phyloP scores from a whole-genome alignment of 768 basidiomycete genomes.

The Termitomyces sp. region DNA sequence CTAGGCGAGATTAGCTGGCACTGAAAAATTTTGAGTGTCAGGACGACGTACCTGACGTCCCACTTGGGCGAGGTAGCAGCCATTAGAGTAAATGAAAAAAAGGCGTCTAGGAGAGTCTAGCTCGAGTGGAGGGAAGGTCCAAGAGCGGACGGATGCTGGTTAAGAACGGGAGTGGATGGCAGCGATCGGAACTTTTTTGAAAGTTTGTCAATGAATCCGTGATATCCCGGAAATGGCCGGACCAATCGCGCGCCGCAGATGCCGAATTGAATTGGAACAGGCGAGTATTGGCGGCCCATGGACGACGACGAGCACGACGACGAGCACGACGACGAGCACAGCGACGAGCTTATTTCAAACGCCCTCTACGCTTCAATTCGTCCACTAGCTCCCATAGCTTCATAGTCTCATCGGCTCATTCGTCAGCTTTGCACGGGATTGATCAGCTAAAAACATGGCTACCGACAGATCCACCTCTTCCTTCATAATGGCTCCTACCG shows the following conservation, averaged over 20 bases:
- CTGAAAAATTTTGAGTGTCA: background rate
- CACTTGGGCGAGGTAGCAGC: conserved; percentile 53
- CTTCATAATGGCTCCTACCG: conserved; percentile 9
- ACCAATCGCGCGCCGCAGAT: conserved; percentile 27
- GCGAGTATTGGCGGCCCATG: background rate
- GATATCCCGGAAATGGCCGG: conserved; percentile 33
- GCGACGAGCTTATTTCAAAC: background rate
- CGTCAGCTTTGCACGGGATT: conserved; percentile 5
- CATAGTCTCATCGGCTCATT: background rate
- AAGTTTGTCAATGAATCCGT: conserved; percentile 23
- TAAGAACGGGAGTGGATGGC: conserved; percentile 15
- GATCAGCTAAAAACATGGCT: background rate
- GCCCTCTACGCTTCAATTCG: background rate
- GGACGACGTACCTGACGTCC: conserved; percentile 59
- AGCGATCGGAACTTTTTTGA: conserved; percentile 8
- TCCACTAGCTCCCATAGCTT: background rate
- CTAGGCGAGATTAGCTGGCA: conserved; percentile 26
- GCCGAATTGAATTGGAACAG: background rate
- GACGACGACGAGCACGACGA: background rate
- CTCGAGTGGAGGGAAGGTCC: conserved; percentile 11
- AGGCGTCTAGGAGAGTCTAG: conserved; percentile 24
- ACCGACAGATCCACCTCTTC: background rate
- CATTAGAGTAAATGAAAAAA: conserved; percentile 37
- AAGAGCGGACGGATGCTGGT: conserved; percentile 19
- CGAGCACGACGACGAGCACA: background rate